Percentiles rank a stretch among this genome's conserved stretches.
Evolutionary conservation across 495 filamentous ascomycete genomes (phyloP).

Genomic region (Achaetomiella virescens): DNA sequence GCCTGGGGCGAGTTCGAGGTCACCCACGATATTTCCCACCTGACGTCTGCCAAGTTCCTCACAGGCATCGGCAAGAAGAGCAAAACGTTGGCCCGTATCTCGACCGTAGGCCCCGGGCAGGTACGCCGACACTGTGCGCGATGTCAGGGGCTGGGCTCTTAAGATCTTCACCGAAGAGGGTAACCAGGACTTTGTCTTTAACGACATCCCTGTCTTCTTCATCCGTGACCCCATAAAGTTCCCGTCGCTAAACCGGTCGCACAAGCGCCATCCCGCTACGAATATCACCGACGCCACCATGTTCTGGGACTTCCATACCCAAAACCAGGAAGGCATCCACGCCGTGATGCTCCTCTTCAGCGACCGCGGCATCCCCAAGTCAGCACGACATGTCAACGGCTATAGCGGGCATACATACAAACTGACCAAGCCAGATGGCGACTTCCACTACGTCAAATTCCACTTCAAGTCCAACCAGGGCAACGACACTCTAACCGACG

Average conservation of each 20-base stretch:
- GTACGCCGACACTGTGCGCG: slow-evolving; percentile 59
- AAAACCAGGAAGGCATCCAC: slow-evolving; percentile 66
- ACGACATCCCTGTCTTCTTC: slow-evolving; percentile 75
- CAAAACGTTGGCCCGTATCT: slow-evolving; percentile 57
- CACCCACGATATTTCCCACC: slow-evolving; percentile 45
- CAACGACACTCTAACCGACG: slow-evolving; percentile 55
- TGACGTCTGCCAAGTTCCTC: slow-evolving; percentile 40
- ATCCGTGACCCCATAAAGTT: slow-evolving; percentile 71
- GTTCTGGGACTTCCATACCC: slow-evolving; percentile 37
- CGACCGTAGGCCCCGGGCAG: slow-evolving; percentile 46
- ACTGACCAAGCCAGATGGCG: slow-evolving; percentile 59
- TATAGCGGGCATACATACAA: slow-evolving; percentile 71
- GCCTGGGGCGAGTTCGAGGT: slow-evolving; percentile 59
- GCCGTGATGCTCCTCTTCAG: slow-evolving; percentile 67
- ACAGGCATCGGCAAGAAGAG: slow-evolving; percentile 62
- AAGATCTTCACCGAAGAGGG: slow-evolving; percentile 81
- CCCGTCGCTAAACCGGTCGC: slow-evolving; percentile 71
- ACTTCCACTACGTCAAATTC: slow-evolving; percentile 64
- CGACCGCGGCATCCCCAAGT: slow-evolving; percentile 64
- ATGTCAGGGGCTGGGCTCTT: slow-evolving; percentile 64
- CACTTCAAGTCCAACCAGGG: slow-evolving; percentile 67
- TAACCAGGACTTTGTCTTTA: slow-evolving; percentile 71
- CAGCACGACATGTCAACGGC: slow-evolving; percentile 64
- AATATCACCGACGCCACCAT: background rate
- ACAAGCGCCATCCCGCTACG: slow-evolving; percentile 58